These are phyloP conservation scores for Tolypocladium pustulatum DNA, from an alignment of 2,329 filamentous ascomycete genomes.

Conservation along the genomic window DNA sequence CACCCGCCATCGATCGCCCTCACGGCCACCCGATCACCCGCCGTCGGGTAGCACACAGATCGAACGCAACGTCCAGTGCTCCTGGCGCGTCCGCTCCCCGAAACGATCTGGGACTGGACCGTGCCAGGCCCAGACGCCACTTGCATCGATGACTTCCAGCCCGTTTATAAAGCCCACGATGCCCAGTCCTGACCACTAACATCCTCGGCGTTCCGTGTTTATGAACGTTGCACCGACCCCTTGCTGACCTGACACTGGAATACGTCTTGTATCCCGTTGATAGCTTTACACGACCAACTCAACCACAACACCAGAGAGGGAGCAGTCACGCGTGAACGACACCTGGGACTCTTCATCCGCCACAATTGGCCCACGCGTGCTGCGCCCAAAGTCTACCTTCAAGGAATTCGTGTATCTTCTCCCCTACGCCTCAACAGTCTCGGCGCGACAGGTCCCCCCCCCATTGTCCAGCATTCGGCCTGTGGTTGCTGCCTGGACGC, in stretches of 20 bases:
- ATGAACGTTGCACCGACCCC: background rate
- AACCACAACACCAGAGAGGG: background rate
- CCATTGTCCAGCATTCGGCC: background rate
- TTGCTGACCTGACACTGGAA: background rate
- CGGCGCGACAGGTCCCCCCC: too few species aligned
- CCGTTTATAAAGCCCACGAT: background rate
- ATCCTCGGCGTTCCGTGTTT: background rate
- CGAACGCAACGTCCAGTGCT: slow-evolving; percentile 2
- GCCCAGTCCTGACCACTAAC: background rate
- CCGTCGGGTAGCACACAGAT: slow-evolving; percentile 8
- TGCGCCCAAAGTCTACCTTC: background rate
- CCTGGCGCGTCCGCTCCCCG: background rate
- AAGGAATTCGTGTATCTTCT: background rate
- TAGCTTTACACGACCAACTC: background rate
- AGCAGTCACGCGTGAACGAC: background rate
- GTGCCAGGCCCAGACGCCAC: background rate
- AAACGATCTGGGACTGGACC: too few species aligned
- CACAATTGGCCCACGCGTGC: background rate
- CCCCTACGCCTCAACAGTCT: background rate
- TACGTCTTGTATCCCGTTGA: background rate
- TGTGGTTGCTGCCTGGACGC: background rate
- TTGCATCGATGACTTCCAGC: background rate
- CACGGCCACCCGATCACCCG: slow-evolving; percentile 10
- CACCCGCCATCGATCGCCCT: slow-evolving; percentile 12
- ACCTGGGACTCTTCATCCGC: background rate